Conservation (phyloP, 2,329 filamentous ascomycete species). For the Monilinia aucupariae region DNA sequence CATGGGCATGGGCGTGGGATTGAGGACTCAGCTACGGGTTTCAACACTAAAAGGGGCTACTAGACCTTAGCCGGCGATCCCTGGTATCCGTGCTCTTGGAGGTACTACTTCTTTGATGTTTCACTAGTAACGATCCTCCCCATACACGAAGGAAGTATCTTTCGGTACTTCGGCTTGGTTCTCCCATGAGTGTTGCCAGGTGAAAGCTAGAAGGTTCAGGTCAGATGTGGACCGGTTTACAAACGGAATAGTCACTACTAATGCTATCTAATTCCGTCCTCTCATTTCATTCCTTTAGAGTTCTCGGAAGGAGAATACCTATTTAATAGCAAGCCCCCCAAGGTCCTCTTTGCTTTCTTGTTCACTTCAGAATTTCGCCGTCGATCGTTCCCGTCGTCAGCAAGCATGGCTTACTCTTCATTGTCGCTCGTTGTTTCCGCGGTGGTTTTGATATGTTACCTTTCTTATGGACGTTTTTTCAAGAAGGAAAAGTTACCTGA, state of each 20-base stretch:
- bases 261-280: not conserved
- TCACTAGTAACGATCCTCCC: not conserved
- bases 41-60: not conserved
- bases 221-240: not conserved
- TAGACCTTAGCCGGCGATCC: not conserved
- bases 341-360: not conserved
- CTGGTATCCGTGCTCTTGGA: not conserved
- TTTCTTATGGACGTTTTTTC: conserved; percentile 4
- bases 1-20: not conserved
- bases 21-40: not conserved
- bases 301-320: not conserved
- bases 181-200: not conserved
- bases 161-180: not conserved
- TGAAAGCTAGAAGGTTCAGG: not conserved
- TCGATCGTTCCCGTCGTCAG: not conserved
- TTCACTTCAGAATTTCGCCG: not conserved
- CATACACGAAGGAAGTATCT: not conserved
- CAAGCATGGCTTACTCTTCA: conserved; percentile 12
- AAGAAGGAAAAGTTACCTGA: conserved; percentile 15
- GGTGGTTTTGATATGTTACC: conserved; percentile 10
- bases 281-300: not conserved
- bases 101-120: not conserved
- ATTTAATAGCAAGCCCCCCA: not conserved
- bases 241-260: not conserved
- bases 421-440: conserved; percentile 5